Evolutionary conservation across 176 grass and related monocot genomes (phyloP).

Genomic region (Cocos nucifera): DNA sequence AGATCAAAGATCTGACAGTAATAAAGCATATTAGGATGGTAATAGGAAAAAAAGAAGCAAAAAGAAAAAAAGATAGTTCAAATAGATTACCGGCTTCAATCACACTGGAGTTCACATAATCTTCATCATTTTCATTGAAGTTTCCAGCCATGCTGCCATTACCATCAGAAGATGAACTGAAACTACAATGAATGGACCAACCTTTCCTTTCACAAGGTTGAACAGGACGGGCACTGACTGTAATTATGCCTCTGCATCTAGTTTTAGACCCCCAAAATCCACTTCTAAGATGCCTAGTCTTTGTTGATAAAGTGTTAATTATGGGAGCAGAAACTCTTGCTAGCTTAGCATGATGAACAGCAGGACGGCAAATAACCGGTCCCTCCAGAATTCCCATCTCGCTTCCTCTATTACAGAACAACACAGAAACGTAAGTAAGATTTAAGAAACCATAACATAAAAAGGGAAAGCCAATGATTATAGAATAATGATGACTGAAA

Average conservation of each 20-base stretch:
- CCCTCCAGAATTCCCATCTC: conserved; percentile 54
- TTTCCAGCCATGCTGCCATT: conserved; percentile 67
- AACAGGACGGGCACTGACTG: conserved; percentile 26
- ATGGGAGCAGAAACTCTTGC: conserved; percentile 24
- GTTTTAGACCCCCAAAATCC: conserved; percentile 40
- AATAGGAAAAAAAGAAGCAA: background rate
- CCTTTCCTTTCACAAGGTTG: conserved; percentile 19
- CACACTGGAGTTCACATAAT: conserved; percentile 81
- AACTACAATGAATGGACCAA: conserved; percentile 39
- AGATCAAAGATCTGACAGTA: too few species aligned
- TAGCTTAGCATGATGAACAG: conserved; percentile 33
- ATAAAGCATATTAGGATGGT: background rate
- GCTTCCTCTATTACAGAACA: too few species aligned
- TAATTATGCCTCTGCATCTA: conserved; percentile 38
- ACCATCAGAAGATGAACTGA: conserved; percentile 74
- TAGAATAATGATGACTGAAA: too few species aligned
- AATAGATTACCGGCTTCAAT: conserved; percentile 66
- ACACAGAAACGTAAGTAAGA: too few species aligned
- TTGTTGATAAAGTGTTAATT: conserved; percentile 30
- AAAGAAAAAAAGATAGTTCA: background rate
- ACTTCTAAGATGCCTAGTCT: conserved; percentile 33
- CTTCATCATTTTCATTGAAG: conserved; percentile 71
- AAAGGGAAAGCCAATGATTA: too few species aligned
- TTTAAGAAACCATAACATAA: too few species aligned
- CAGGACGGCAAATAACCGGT: conserved; percentile 42